Evolutionary conservation across 2,329 filamentous ascomycete species (phyloP).

Genomic region (Aspergillus calidoustus): DNA sequence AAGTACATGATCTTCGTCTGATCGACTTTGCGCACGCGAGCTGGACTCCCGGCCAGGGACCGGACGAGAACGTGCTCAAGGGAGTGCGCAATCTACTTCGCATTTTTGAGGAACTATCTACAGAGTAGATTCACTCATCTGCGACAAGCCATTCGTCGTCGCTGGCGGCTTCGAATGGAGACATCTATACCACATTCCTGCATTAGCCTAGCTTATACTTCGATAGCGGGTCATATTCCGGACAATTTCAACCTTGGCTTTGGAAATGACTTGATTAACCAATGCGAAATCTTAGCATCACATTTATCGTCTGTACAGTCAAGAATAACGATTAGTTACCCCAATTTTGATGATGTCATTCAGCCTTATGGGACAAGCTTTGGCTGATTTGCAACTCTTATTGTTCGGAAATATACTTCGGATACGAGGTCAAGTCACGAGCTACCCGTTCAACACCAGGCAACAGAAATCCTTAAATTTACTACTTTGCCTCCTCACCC

Average conservation of each 20-base stretch:
- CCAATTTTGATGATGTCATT: not conserved
- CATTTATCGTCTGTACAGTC: not conserved
- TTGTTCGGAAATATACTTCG: not conserved
- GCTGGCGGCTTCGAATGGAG: constrained; percentile 31
- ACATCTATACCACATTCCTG: not conserved
- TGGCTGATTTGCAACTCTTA: not conserved
- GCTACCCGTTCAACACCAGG: not conserved
- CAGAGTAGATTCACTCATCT: constrained; percentile 22
- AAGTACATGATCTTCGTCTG: constrained; percentile 78
- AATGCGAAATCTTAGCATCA: not conserved
- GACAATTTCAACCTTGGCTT: not conserved
- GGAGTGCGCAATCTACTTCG: constrained; percentile 73
- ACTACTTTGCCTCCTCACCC: not conserved
- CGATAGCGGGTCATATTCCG: not conserved
- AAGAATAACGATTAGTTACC: too few relatives aligned
- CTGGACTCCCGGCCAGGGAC: constrained; percentile 80
- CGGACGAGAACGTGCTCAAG: constrained; percentile 79
- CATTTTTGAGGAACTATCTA: constrained; percentile 71
- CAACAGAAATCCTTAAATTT: not conserved
- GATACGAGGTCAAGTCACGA: not conserved
- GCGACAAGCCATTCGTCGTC: constrained; percentile 21
- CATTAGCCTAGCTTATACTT: constrained; percentile 10
- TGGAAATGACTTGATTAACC: not conserved
- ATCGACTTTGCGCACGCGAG: constrained; percentile 96
- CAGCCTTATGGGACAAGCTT: not conserved